Conservation (phyloP, 768 basidiomycete genomes). For the Gymnopilus junonius region DNA sequence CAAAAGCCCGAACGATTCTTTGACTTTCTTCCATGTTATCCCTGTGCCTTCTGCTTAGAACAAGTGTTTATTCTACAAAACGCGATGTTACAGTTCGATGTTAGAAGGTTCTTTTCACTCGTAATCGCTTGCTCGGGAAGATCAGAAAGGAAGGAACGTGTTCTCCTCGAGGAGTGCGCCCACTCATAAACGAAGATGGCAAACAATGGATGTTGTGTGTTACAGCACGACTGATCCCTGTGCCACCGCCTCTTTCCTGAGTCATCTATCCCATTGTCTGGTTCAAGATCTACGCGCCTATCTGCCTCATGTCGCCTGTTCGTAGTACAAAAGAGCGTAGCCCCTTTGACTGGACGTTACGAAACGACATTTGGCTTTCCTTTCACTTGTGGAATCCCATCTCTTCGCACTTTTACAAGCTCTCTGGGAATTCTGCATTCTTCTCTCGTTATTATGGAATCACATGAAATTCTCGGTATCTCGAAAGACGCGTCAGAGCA, state of each 20-base stretch:
- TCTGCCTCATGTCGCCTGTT: constrained; percentile 21
- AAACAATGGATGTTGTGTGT: constrained; percentile 10
- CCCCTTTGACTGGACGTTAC: neutral
- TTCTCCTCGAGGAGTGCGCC: constrained; percentile 9
- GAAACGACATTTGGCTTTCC: neutral
- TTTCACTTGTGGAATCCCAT: neutral
- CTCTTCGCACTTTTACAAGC: neutral
- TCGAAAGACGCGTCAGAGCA: constrained; percentile 49
- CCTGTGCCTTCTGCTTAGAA: neutral
- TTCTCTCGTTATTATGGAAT: constrained; percentile 21
- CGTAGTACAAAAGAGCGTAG: constrained; percentile 21
- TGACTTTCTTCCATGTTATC: neutral
- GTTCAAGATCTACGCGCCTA: constrained; percentile 12
- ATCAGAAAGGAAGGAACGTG: constrained; percentile 3
- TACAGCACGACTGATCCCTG: constrained; percentile 13
- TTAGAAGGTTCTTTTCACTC: neutral
- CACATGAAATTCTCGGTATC: constrained; percentile 48
- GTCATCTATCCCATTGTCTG: constrained; percentile 6
- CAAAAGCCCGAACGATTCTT: neutral
- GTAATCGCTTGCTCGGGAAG: constrained; percentile 5
- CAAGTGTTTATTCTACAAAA: neutral
- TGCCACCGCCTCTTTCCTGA: constrained; percentile 22
- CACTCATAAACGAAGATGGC: constrained; percentile 10
- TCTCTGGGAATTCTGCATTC: neutral
- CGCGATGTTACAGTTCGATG: neutral